Conservation (phyloP, 2,329 filamentous ascomycete species). For the Phialophora macrospora region DNA sequence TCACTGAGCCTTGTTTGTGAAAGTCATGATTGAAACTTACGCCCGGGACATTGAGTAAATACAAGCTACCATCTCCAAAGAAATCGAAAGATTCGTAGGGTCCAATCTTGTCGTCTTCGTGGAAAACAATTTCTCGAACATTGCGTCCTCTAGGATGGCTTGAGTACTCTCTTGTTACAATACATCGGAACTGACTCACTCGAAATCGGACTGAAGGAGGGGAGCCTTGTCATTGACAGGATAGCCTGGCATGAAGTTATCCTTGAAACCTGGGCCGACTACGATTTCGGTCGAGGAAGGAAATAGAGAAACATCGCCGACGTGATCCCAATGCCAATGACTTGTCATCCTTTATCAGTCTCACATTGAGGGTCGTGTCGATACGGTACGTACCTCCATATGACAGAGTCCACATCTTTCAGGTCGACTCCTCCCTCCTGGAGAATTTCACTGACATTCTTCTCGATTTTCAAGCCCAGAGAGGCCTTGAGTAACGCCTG, state of each 20-base stretch:
- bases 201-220: slow-evolving; percentile 1
- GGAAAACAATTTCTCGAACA: slow-evolving; percentile 17
- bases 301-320: slow-evolving; percentile 57
- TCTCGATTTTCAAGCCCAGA: slow-evolving; percentile 21
- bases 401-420: slow-evolving; percentile 25
- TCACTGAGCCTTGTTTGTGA: too few species aligned
- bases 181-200: not conserved
- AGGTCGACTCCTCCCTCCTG: slow-evolving; percentile 24
- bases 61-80: slow-evolving; percentile 49
- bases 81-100: slow-evolving; percentile 42
- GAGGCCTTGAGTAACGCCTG: not conserved
- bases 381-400: slow-evolving; percentile 21
- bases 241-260: slow-evolving; percentile 54
- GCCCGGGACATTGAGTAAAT: slow-evolving; percentile 55
- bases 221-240: slow-evolving; percentile 46
- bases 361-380: too few species aligned
- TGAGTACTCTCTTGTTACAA: not conserved
- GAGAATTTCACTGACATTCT: slow-evolving; percentile 31
- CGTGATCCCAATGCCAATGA: slow-evolving; percentile 51
- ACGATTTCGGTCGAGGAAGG: slow-evolving; percentile 53
- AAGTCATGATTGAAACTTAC: too few species aligned
- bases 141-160: slow-evolving; percentile 1
- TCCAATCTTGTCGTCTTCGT: slow-evolving; percentile 6
- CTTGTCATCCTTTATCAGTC: too few species aligned
- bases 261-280: slow-evolving; percentile 59